Base-by-base conservation (phyloP, 2,329 filamentous ascomycete genomes). In the Ophiostoma quercus region DNA sequence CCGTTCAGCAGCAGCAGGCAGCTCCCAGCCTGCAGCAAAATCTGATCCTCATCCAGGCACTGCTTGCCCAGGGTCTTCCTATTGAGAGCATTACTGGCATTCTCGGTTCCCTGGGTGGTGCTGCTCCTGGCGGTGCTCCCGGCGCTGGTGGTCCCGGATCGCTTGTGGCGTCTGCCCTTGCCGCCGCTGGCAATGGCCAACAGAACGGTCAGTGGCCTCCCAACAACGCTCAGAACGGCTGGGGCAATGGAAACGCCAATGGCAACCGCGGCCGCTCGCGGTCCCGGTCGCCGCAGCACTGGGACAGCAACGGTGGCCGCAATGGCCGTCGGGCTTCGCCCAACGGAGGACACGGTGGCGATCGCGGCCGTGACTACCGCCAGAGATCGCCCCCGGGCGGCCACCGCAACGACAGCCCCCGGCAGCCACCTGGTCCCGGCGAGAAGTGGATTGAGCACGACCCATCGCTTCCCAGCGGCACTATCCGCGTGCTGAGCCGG, bases 401-500 rank as follows among this genome's bases (percentile, higher is more conserved):
- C 19, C 62, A 39, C 11, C 86, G 87, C 70, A 88, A 68, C 22
- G 85, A 85, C 74, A 89, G 90, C 76, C 84, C 88, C 29, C 75
- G 72, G 22, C 69, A 71, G 34, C 72, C 81, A 77, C 60, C 74
- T 78, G 60, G 77, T 78, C 69, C 71, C 11, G 32, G 39, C 29
- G 75, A 80, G 66, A 97, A 96, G 80, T 92, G 88, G 84, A 83
- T 97, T 71, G 90, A 94, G 67, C 91, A 87, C 80, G 95, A 99
- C 79, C 82, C 85, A 68, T 87, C 80, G 8, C 83, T 99, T 71
- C 89, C 91, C 2, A 83, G 86, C 72, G 90, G 91, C 71, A 86
- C 87, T 75, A 97, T 99, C 80, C 95, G 94, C 84, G 95, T 99
- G 37, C 84, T 96, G 71, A 98, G 94, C 80, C 89, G 95, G 76